phyloP scores from a whole-genome alignment of 225 moss, liverwort and hornwort species.

The Ulota crispa region DNA sequence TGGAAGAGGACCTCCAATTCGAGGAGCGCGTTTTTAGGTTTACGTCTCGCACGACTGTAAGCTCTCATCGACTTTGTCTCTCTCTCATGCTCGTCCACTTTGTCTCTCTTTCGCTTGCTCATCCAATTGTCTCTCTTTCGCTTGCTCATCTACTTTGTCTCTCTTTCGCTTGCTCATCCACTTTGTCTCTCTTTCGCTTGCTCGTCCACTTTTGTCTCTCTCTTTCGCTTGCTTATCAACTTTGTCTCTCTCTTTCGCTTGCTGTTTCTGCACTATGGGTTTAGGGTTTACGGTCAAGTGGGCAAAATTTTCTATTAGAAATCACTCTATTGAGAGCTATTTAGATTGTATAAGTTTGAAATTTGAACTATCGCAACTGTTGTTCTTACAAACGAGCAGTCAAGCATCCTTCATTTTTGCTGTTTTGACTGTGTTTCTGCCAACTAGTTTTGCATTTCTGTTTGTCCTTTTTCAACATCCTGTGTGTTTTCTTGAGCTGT shows the following conservation, averaged over 20 bases:
- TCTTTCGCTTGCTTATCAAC: not conserved
- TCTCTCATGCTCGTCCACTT: not conserved
- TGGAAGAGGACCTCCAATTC: conserved; percentile 74
- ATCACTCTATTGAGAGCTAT: not conserved
- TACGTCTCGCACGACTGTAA: conserved; percentile 83
- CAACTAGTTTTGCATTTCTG: not conserved
- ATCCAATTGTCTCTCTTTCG: not conserved
- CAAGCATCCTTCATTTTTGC: no score
- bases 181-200: not conserved
- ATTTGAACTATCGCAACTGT: not conserved
- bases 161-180: not conserved
- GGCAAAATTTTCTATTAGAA: not conserved
- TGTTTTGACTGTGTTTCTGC: not conserved
- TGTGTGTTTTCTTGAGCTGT: not conserved
- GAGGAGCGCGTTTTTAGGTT: conserved; percentile 89
- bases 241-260: not conserved
- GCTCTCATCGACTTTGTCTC: not conserved
- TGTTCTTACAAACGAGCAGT: not conserved
- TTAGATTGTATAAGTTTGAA: not conserved
- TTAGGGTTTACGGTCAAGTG: conserved; percentile 15
- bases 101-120: not conserved
- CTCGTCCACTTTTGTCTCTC: no score
- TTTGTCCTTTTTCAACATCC: not conserved
- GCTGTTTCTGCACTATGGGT: conserved; percentile 12
- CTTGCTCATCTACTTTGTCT: not conserved